Evolutionary conservation across 768 basidiomycete genomes (phyloP), one percentile per base, ranked within the genome.

Genomic region (Naganishia vaughanmartiniae): DNA sequence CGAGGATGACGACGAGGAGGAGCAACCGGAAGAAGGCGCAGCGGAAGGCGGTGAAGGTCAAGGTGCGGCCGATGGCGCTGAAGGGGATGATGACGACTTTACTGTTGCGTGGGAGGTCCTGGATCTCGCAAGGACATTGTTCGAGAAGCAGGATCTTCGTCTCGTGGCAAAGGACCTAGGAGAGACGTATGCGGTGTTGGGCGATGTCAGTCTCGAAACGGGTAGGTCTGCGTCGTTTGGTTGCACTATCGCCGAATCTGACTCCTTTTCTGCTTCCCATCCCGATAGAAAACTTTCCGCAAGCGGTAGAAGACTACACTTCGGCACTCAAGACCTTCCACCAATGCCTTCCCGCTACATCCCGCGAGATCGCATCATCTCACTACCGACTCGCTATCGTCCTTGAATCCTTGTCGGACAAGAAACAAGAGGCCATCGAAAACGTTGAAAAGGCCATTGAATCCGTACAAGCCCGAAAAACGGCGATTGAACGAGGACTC

Each of bases 81-180:
- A 79, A 19, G 80, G 78, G 48, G 92, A 91, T 0, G 95, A 96
- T 76, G 96, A 99, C 75, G 96, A 98, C 76, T 96, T 96, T 81
- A 96, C 95, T 74, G 92, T 92, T 30, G 93, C 96, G 15, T 99
- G 95, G 93, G 91, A 96, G 78, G 89, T 95, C 2, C 84, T 99
- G n/a, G 96, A 99, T 75, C 87, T 95, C 68, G 94, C 95, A 26
- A 85, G 94, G 48, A 87, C 89, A 14, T 89, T 95, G 70, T 93
- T 91, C 76, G 87, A 88, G 73, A 70, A 66, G 17, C 55, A 33
- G 48, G 66, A 51, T 24, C 24, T 19, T 88, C 89, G 17, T 85
- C 7, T 17, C 67, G 81, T 87, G 42, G 88, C 86, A 77, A 85
- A 95, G 66, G 91, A 90, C 83, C 84, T 95, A 63, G 95, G 95